A percentile compares a stretch with the other conserved stretches of the same genome.
Evolutionary conservation across 1,139 yeast species (phyloP).

Genomic region (Sugiyamaella japonica): DNA sequence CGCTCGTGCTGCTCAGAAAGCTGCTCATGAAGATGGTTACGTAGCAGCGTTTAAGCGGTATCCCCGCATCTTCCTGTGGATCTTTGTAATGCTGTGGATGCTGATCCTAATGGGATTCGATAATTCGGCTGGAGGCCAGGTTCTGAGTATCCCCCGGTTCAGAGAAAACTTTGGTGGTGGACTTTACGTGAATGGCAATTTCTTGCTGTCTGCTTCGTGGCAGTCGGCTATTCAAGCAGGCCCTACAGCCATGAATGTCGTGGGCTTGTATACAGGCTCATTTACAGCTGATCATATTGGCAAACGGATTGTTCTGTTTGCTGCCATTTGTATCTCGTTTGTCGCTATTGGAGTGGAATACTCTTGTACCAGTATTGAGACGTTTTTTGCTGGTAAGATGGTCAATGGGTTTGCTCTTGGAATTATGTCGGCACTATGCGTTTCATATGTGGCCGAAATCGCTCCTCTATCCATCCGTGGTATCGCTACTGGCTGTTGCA

Average conservation of each 20-base stretch:
- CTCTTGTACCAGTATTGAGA: conserved; percentile 33
- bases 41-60: conserved; percentile 14
- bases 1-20: conserved; percentile 16
- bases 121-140: conserved; percentile 35
- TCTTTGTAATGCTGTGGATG: conserved; percentile 21
- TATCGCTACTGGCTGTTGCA: conserved; percentile 35
- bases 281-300: conserved; percentile 32
- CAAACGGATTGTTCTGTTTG: conserved; percentile 27
- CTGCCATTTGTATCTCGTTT: conserved; percentile 25
- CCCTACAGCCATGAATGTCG: conserved; percentile 35
- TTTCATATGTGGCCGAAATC: conserved; percentile 39
- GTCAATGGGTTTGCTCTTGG: conserved; percentile 39
- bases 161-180: conserved; percentile 38
- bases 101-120: conserved; percentile 30
- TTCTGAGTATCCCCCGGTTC: conserved; percentile 35
- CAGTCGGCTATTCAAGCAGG: conserved; percentile 42
- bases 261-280: conserved; percentile 28
- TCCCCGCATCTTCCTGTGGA: conserved; percentile 20
- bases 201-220: conserved; percentile 38
- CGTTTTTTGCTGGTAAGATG: conserved; percentile 39
- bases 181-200: conserved; percentile 26
- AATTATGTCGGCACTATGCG: conserved; percentile 28
- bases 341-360: conserved; percentile 38
- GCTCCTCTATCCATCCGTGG: conserved; percentile 41
- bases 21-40: conserved; percentile 12